Evolutionary conservation across 208 protist genomes (phyloP), one percentile per base, ranked within the genome.

Genomic region (Vickermania spadyakhi): DNA sequence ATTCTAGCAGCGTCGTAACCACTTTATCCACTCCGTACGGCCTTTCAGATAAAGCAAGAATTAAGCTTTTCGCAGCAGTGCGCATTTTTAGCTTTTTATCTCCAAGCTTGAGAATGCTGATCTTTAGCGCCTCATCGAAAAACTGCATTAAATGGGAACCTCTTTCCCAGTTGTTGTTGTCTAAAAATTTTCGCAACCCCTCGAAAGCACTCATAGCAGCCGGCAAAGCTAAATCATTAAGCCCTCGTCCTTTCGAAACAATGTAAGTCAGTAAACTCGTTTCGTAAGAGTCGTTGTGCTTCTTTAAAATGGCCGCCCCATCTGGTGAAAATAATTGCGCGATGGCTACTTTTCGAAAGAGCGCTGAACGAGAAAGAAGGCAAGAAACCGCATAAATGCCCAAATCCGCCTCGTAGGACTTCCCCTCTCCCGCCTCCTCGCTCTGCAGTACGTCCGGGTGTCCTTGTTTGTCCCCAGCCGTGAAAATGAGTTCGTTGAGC

Each of bases 261-360:
- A 94, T 53, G 61, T 94, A 93, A 28, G 60, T 53, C 31, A 96
- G 62, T 22, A 93, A 64, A 25, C 69, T 66, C 49, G 80, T 73
- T 49, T 69, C 73, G 21, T 66, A 70, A 0, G 51, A 50, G 26
- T 50, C 11, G 42, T 73, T 77, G 68, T 91, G 81, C 0, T 59
- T 60, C 2, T 64, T 53, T 28, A 91, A 64, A 21, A 78, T 70
- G 21, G 53, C 30, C 58, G 72, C 77, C 5, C 86, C 89, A 1
- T 67, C 74, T 13, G 54, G 52, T 3, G 79, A 82, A 28, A 76
- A 58, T 18, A 81, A 58, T n/a, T 72, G 78, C 11, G 79, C 68
- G 55, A 96, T 68, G 31, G 81, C 87, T 18, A 77, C 83, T 62
- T 94, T 87, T 26, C 90, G 79, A 41, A 88, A 74, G 65, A 77